Evolutionary conservation across 2,329 filamentous ascomycete species (phyloP).

Genomic region (Fusarium nygamai): DNA sequence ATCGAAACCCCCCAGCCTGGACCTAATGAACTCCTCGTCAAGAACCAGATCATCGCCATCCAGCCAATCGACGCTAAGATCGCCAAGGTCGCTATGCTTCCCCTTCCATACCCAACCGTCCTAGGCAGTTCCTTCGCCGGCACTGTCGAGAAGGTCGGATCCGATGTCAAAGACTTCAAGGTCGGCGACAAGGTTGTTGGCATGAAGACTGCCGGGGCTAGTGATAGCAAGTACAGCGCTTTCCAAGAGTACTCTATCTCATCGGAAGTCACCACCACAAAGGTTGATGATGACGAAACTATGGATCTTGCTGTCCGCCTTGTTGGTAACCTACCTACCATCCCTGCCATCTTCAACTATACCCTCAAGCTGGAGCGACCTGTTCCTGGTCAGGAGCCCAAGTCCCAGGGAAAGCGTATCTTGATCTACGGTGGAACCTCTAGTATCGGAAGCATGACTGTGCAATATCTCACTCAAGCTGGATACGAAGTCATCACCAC

Average conservation of each 20-base stretch:
- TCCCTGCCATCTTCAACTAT: slow-evolving; percentile 30
- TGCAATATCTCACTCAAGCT: slow-evolving; percentile 30
- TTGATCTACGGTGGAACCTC: slow-evolving; percentile 33
- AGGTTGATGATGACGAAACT: slow-evolving; percentile 1
- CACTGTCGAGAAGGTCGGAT: slow-evolving; percentile 20
- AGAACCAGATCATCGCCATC: slow-evolving; percentile 31
- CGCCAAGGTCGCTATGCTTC: slow-evolving; percentile 32
- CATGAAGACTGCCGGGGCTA: slow-evolving; percentile 26
- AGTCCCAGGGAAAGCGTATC: slow-evolving; percentile 16
- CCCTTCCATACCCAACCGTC: slow-evolving; percentile 23
- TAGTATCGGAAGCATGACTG: slow-evolving; percentile 26
- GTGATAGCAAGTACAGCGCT: slow-evolving; percentile 29
- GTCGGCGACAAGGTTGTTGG: slow-evolving; percentile 32
- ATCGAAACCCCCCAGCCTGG: slow-evolving; percentile 31
- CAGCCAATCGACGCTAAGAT: slow-evolving; percentile 37
- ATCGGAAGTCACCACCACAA: slow-evolving; percentile 9
- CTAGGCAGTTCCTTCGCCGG: slow-evolving; percentile 30
- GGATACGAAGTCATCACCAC: slow-evolving; percentile 34
- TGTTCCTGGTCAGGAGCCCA: not conserved
- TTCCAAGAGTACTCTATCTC: slow-evolving; percentile 27
- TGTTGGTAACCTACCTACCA: slow-evolving; percentile 30
- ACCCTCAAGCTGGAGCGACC: slow-evolving; percentile 23
- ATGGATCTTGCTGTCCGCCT: slow-evolving; percentile 27
- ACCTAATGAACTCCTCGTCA: slow-evolving; percentile 30
- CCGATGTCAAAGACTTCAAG: slow-evolving; percentile 6